Percentiles rank a stretch among this genome's conserved stretches.
Evolutionary conservation across 495 filamentous ascomycete species (phyloP).

Genomic region (Talaromyces proteolyticus): DNA sequence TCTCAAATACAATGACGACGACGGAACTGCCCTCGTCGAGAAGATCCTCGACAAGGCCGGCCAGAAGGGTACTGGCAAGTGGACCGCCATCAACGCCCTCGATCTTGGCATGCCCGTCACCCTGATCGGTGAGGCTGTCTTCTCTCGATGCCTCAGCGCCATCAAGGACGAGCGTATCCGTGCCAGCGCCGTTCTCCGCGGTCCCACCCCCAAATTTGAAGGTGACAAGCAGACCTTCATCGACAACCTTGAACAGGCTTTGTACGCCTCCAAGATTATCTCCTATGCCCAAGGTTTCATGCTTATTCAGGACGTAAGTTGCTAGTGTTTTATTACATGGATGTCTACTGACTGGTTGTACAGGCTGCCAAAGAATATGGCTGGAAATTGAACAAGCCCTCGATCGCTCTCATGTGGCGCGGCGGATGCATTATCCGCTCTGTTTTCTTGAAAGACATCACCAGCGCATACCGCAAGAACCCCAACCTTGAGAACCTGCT

Average conservation of each 20-base stretch:
- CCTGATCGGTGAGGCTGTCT: slow-evolving; percentile 94
- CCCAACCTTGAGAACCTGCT: slow-evolving; percentile 96
- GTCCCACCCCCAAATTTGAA: slow-evolving; percentile 71
- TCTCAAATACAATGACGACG: slow-evolving; percentile 93
- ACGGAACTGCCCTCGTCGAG: slow-evolving; percentile 84
- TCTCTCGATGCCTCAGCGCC: slow-evolving; percentile 87
- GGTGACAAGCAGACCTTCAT: slow-evolving; percentile 91
- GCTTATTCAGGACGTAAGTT: slow-evolving; percentile 94
- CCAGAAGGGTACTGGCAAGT: slow-evolving; percentile 99
- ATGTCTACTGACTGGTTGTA: slow-evolving; percentile 1
- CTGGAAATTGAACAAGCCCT: slow-evolving; percentile 99
- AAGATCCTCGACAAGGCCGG: slow-evolving; percentile 99
- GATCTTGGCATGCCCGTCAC: slow-evolving; percentile 99
- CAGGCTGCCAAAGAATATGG: slow-evolving; percentile 89
- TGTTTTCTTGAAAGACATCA: slow-evolving; percentile 99
- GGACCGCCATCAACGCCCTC: slow-evolving; percentile 98
- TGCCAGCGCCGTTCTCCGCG: slow-evolving; percentile 72
- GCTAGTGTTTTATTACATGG: background rate
- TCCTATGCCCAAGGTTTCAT: slow-evolving; percentile 99
- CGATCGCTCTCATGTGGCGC: slow-evolving; percentile 99
- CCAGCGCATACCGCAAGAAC: slow-evolving; percentile 88
- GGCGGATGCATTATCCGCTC: slow-evolving; percentile 99
- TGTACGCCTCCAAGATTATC: slow-evolving; percentile 99
- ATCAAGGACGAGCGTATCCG: slow-evolving; percentile 89
- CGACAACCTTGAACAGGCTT: slow-evolving; percentile 94